These are phyloP conservation scores for Mortierella sp. DNA, from an alignment of 371 early-diverging fungal species.

Conservation along the genomic window DNA sequence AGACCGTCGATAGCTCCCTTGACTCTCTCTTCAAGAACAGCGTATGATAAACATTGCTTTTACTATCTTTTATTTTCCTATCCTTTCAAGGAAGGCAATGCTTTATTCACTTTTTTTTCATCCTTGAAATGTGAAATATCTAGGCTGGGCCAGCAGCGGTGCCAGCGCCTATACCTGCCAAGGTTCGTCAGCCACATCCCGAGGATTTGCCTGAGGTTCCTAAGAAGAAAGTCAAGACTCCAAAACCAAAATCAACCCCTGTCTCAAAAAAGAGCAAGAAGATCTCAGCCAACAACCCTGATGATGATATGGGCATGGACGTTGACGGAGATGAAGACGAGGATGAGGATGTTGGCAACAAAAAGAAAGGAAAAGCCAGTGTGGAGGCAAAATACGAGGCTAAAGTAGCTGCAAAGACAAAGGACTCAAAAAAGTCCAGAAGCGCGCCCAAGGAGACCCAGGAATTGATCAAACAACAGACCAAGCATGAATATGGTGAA, in stretches of 20 bases:
- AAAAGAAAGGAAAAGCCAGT: constrained; percentile 46
- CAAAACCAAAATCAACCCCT: constrained; percentile 53
- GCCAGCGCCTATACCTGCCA: constrained; percentile 36
- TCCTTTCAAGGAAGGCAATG: no score
- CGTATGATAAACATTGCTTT: constrained; percentile 26
- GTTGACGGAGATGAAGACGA: constrained; percentile 31
- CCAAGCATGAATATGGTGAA: constrained; percentile 48
- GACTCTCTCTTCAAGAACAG: constrained; percentile 25
- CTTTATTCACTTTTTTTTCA: not conserved
- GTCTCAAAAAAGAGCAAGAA: constrained; percentile 55
- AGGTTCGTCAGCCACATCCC: constrained; percentile 38
- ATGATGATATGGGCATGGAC: not conserved
- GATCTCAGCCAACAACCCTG: constrained; percentile 28
- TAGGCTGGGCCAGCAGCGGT: constrained; percentile 46
- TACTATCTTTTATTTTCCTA: not conserved
- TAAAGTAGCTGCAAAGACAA: constrained; percentile 35
- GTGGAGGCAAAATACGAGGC: constrained; percentile 58
- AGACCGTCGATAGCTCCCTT: constrained; percentile 30
- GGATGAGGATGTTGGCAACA: constrained; percentile 27
- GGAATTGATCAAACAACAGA: constrained; percentile 43
- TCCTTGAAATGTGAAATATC: not conserved
- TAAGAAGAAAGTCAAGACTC: constrained; percentile 59
- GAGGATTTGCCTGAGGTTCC: constrained; percentile 45
- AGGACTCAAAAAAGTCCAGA: constrained; percentile 36
- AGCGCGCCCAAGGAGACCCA: constrained; percentile 40